Percentiles rank a stretch among this genome's conserved stretches.
phyloP scores from a whole-genome alignment of 306 rosid genomes.

The Trifolium fragiferum region DNA sequence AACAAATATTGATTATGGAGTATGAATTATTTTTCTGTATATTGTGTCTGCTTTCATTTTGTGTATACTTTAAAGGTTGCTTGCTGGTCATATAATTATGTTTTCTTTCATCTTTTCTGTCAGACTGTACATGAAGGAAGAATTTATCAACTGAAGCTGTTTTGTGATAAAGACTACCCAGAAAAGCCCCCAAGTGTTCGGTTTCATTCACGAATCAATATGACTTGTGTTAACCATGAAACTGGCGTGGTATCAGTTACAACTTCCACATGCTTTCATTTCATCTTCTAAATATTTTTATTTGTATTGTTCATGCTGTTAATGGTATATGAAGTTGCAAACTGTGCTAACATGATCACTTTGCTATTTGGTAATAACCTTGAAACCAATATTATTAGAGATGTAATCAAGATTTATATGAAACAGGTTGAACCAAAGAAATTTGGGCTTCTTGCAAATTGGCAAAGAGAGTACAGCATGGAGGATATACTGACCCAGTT shows the following conservation, averaged over 20 bases:
- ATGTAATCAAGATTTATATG: conserved; percentile 34
- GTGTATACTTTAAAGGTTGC: conserved; percentile 26
- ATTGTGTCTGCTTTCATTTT: conserved; percentile 7
- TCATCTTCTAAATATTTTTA: conserved; percentile 21
- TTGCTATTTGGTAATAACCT: conserved; percentile 14
- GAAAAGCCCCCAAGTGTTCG: conserved; percentile 99
- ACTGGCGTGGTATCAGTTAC: conserved; percentile 87
- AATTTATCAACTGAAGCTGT: conserved; percentile 97
- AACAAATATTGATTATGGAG: conserved; percentile 6
- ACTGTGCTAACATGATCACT: conserved; percentile 8
- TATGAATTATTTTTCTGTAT: conserved; percentile 1
- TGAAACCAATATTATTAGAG: conserved; percentile 11
- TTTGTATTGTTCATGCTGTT: conserved; percentile 13
- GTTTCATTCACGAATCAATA: conserved; percentile 95
- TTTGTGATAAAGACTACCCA: conserved; percentile 99
- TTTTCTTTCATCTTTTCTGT: conserved; percentile 14
- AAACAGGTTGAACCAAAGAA: conserved; percentile 93
- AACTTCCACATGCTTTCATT: conserved; percentile 33
- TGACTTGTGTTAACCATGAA: conserved; percentile 99
- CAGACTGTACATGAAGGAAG: conserved; percentile 99
- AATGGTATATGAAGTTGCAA: conserved; percentile 17
- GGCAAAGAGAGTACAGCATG: conserved; percentile 99
- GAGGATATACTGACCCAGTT: conserved; percentile 98
- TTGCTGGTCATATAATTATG: conserved; percentile 36
- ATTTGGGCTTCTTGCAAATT: conserved; percentile 88